A percentile compares a stretch with the other conserved stretches of the same genome.
Conservation (phyloP, 2,329 filamentous ascomycete genomes). For the Rutstroemia sp. region DNA sequence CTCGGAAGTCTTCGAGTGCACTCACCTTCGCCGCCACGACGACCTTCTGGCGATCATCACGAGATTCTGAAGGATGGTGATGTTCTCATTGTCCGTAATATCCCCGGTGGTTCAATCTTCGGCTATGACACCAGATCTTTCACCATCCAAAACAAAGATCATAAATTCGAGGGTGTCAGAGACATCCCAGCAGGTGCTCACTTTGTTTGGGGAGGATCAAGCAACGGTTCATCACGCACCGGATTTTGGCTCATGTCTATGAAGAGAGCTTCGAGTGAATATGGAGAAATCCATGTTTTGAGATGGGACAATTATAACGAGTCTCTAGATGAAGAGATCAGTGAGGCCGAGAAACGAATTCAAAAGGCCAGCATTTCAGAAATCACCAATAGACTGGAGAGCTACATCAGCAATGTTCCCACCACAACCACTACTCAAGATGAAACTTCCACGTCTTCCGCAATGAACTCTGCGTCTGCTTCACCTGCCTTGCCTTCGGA, state of each 20-base stretch:
- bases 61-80: slow-evolving; percentile 35
- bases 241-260: slow-evolving; percentile 47
- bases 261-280: slow-evolving; percentile 21
- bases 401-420: slow-evolving; percentile 15
- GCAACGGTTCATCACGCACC: slow-evolving; percentile 41
- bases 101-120: slow-evolving; percentile 33
- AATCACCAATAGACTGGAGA: slow-evolving; percentile 20
- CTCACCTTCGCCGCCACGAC: slow-evolving; percentile 21
- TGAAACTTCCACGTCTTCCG: background rate
- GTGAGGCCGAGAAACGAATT: slow-evolving; percentile 38
- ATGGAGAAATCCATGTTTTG: slow-evolving; percentile 35
- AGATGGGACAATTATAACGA: slow-evolving; percentile 52
- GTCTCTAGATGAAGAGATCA: slow-evolving; percentile 41
- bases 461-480: background rate
- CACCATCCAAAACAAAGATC: slow-evolving; percentile 39
- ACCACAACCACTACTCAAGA: background rate
- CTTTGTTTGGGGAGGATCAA: slow-evolving; percentile 51
- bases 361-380: slow-evolving; percentile 33
- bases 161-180: slow-evolving; percentile 44
- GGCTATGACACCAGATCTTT: slow-evolving; percentile 34
- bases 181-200: slow-evolving; percentile 49
- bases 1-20: slow-evolving; percentile 37
- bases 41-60: slow-evolving; percentile 11
- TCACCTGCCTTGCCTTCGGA: slow-evolving; percentile 14
- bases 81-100: slow-evolving; percentile 43